Conservation (phyloP, 169 alveolate genomes). For the Amoebophrya sp. region DNA sequence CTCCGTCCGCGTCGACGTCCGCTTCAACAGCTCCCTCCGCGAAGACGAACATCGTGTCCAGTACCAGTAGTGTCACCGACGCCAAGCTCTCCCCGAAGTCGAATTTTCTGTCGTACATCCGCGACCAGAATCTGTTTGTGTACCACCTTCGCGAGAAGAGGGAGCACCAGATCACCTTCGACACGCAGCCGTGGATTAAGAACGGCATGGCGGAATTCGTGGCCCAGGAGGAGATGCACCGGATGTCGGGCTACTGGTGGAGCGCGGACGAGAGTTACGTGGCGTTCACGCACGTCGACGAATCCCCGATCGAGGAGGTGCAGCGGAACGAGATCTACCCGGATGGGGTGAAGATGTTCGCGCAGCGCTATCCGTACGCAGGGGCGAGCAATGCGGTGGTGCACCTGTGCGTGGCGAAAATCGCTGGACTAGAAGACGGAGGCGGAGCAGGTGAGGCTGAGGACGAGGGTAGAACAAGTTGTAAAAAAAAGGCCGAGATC, state of each 20-base stretch:
- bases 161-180: background rate
- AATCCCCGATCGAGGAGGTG: background rate
- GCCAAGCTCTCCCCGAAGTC: background rate
- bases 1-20: no score
- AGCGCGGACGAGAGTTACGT: background rate
- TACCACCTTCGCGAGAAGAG: background rate
- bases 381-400: background rate
- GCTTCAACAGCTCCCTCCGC: no score
- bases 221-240: background rate
- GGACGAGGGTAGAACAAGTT: no score
- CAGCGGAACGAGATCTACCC: background rate
- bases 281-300: background rate
- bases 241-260: background rate
- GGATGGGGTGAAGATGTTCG: background rate
- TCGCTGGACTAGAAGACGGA: no score
- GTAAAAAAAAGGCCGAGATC: no score
- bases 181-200: background rate
- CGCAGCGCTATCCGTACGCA: background rate
- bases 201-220: background rate
- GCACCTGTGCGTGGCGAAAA: background rate
- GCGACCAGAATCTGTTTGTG: background rate
- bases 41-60: no score
- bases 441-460: no score
- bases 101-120: background rate
- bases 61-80: background rate